These are phyloP conservation scores for Hymenoscyphus linearis DNA, from an alignment of 2,329 filamentous ascomycete genomes.

Conservation along the genomic window DNA sequence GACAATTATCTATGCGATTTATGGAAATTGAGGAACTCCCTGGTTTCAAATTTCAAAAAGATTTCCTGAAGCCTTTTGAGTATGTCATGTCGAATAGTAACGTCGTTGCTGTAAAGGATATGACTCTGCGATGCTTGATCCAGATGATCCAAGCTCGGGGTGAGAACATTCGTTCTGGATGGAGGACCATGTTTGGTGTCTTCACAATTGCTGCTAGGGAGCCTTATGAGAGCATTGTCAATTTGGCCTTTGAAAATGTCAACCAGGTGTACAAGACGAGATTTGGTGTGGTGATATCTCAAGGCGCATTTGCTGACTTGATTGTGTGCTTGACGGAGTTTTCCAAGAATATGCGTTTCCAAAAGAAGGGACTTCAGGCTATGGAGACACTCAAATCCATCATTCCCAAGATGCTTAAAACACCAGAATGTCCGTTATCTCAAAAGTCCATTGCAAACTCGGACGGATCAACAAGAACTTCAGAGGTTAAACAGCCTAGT, in stretches of 20 bases:
- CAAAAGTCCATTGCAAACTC: conserved; percentile 45
- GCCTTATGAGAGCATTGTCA: conserved; percentile 91
- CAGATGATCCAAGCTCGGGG: conserved; percentile 99
- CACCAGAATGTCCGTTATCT: conserved; percentile 89
- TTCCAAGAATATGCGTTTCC: conserved; percentile 96
- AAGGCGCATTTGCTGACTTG: conserved; percentile 93
- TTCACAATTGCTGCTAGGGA: conserved; percentile 94
- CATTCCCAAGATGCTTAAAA: conserved; percentile 90
- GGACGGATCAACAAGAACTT: conserved; percentile 31
- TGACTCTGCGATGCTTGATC: conserved; percentile 91
- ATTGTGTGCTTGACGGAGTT: conserved; percentile 97
- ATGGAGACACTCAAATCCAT: conserved; percentile 93
- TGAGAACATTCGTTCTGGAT: conserved; percentile 94
- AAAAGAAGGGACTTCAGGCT: conserved; percentile 95
- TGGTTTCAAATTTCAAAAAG: conserved; percentile 99
- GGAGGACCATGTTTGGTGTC: conserved; percentile 99
- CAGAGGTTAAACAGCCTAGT: conserved; percentile 51
- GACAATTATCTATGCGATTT: conserved; percentile 96
- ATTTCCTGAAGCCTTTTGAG: conserved; percentile 97
- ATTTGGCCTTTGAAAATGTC: conserved; percentile 94
- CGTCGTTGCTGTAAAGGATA: conserved; percentile 91
- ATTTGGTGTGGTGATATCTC: conserved; percentile 92
- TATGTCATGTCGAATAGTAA: conserved; percentile 92
- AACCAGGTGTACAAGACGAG: conserved; percentile 91
- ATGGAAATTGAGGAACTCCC: conserved; percentile 97